A percentile compares a stretch with the other conserved stretches of the same genome.
These are phyloP conservation scores for Gautieria morchelliformis DNA, from an alignment of 768 basidiomycete genomes.

Conservation along the genomic window DNA sequence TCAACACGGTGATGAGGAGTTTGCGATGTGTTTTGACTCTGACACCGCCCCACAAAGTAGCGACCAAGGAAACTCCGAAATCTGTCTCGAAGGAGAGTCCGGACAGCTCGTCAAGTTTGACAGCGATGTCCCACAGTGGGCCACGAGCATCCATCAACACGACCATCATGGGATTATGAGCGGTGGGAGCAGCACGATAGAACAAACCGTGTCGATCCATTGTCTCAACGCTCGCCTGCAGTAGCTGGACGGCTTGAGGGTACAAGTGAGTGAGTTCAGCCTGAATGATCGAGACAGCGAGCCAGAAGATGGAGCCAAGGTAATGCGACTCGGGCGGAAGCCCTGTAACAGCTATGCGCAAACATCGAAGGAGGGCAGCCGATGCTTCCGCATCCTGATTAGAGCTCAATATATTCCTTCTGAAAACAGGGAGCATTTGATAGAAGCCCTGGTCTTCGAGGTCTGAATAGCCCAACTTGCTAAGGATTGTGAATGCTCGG, in stretches of 20 bases:
- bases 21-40: background rate
- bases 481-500: slow-evolving; percentile 76
- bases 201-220: slow-evolving; percentile 57
- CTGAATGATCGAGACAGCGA: slow-evolving; percentile 76
- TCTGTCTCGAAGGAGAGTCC: slow-evolving; percentile 1
- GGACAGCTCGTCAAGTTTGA: background rate
- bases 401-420: slow-evolving; percentile 56
- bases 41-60: background rate
- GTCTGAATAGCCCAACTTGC: slow-evolving; percentile 64
- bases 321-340: slow-evolving; percentile 63
- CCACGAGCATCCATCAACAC: slow-evolving; percentile 1
- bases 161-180: background rate
- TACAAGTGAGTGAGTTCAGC: slow-evolving; percentile 61
- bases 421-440: slow-evolving; percentile 84
- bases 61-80: slow-evolving; percentile 3
- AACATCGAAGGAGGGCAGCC: slow-evolving; percentile 80
- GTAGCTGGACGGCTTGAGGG: slow-evolving; percentile 55
- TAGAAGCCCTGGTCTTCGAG: slow-evolving; percentile 91
- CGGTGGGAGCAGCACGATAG: slow-evolving; percentile 18
- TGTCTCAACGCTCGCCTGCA: slow-evolving; percentile 54
- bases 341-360: slow-evolving; percentile 67
- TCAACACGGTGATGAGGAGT: background rate
- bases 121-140: background rate
- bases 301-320: slow-evolving; percentile 72
- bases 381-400: slow-evolving; percentile 59